Percentiles rank a stretch among this genome's conserved stretches.
Evolutionary conservation across 768 basidiomycete species (phyloP).

Genomic region (Phylloporus sp.): DNA sequence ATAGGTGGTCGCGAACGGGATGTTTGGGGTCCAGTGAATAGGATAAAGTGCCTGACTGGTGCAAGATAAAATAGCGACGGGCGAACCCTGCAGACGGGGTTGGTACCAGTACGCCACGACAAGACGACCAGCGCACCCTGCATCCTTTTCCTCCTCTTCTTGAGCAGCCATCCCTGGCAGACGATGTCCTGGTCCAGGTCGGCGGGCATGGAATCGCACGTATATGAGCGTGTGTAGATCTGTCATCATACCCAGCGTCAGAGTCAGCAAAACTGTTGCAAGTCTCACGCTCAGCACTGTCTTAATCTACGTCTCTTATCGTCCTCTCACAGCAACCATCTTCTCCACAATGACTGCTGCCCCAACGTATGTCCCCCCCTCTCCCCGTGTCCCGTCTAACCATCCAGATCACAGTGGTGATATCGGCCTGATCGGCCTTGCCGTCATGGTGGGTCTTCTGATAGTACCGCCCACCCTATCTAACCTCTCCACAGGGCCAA

Average conservation of each 20-base stretch:
- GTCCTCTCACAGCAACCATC: constrained; percentile 32
- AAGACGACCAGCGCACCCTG: constrained; percentile 50
- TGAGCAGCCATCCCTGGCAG: constrained; percentile 76
- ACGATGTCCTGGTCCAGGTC: constrained; percentile 32
- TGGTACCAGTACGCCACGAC: background rate
- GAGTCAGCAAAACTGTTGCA: constrained; percentile 8
- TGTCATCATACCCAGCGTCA: background rate
- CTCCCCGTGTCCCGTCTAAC: constrained; percentile 12
- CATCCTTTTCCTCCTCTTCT: constrained; percentile 86
- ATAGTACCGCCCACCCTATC: constrained; percentile 8
- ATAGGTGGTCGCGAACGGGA: constrained; percentile 67
- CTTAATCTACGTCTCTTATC: constrained; percentile 5
- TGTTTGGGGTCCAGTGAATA: constrained; percentile 74
- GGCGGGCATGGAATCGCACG: constrained; percentile 1
- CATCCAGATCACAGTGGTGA: constrained; percentile 63
- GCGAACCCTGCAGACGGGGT: constrained; percentile 62
- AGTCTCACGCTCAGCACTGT: constrained; percentile 19
- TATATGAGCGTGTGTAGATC: constrained; percentile 1
- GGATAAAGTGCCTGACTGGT: constrained; percentile 63
- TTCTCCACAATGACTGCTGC: constrained; percentile 38
- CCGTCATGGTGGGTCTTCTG: constrained; percentile 80
- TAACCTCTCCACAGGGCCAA: constrained; percentile 63
- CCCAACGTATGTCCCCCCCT: constrained; percentile 45
- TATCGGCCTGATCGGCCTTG: constrained; percentile 97
- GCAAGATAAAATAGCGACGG: constrained; percentile 73